These are phyloP conservation scores for Coemansia sp. DNA, from an alignment of 192 early-diverging fungal species.

Conservation along the genomic window DNA sequence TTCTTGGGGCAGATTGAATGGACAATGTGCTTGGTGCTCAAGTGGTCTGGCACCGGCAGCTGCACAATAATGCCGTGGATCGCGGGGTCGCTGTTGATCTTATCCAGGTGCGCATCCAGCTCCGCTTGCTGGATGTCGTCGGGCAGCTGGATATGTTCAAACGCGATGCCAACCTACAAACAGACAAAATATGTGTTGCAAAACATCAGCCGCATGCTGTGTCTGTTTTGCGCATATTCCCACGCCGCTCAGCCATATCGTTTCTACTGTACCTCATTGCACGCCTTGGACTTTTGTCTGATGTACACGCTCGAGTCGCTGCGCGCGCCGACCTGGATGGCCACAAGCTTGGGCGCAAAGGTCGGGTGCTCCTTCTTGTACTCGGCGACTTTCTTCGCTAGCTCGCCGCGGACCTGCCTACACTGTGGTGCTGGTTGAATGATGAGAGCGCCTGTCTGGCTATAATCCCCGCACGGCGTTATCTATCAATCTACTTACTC, in stretches of 20 bases:
- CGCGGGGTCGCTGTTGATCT: slow-evolving; percentile 73
- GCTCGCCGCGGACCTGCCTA: slow-evolving; percentile 61
- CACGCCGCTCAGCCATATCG: not conserved
- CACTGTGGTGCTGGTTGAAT: not conserved
- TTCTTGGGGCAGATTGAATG: slow-evolving; percentile 84
- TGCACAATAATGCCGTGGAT: slow-evolving; percentile 98
- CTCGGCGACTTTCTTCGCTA: slow-evolving; percentile 66
- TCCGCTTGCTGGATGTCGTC: slow-evolving; percentile 65
- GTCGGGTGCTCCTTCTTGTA: slow-evolving; percentile 61
- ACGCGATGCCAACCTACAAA: slow-evolving; percentile 70
- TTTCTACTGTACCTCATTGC: slow-evolving; percentile 56
- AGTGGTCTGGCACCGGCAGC: slow-evolving; percentile 84
- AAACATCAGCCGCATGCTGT: not conserved
- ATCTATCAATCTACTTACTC: slow-evolving; percentile 18
- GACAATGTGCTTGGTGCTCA: slow-evolving; percentile 79
- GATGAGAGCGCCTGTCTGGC: not conserved
- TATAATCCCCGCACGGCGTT: not conserved
- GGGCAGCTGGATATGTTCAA: slow-evolving; percentile 67
- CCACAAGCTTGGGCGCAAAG: slow-evolving; percentile 80
- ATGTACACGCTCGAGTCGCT: slow-evolving; percentile 96
- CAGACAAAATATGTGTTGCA: not conserved
- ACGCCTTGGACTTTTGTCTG: slow-evolving; percentile 89
- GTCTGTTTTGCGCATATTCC: not conserved
- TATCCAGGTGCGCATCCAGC: slow-evolving; percentile 64
- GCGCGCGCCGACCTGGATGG: slow-evolving; percentile 89